Conservation (phyloP, 75 land plant genomes). For the Pseudotsuga menziesii region DNA sequence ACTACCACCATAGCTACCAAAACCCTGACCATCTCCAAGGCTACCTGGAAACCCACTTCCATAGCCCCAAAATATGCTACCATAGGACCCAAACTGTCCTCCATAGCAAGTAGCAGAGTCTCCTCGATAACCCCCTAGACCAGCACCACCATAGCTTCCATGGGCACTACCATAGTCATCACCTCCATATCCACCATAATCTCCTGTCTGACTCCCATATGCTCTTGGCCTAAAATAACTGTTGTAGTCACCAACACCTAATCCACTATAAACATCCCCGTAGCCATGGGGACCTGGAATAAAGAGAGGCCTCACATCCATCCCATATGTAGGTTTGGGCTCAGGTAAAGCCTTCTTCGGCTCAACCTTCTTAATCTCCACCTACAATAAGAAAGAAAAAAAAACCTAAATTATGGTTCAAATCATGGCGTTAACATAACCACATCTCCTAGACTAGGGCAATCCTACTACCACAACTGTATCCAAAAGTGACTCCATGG, state of each 20-base stretch:
- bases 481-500: neutral
- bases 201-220: constrained; percentile 54
- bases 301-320: constrained; percentile 51
- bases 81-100: constrained; percentile 71
- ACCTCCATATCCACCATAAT: constrained; percentile 50
- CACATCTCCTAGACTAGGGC: neutral
- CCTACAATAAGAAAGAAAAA: constrained; percentile 71
- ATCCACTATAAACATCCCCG: constrained; percentile 56
- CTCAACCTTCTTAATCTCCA: constrained; percentile 98
- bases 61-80: constrained; percentile 56
- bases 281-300: constrained; percentile 29
- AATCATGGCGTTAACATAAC: constrained; percentile 15
- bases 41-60: constrained; percentile 35
- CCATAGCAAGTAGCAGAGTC: constrained; percentile 57
- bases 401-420: constrained; percentile 44
- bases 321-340: constrained; percentile 44
- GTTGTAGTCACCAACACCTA: constrained; percentile 39
- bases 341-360: constrained; percentile 92
- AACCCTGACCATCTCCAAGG: constrained; percentile 39
- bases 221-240: constrained; percentile 49
- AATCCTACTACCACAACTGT: neutral
- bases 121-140: constrained; percentile 68
- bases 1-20: constrained; percentile 51
- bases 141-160: constrained; percentile 47
- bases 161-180: constrained; percentile 57